These are phyloP conservation scores for barrel medic (Medicago truncatula) DNA, from an alignment of 306 rosid species.

Conservation along the genomic window MtrunA17r5.0-ANR NC_053042.1:32808001-32808500, in stretches of 20 bases:
- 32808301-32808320: not conserved
- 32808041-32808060: not conserved
- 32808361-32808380: not conserved
- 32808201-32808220: not conserved
- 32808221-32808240: not conserved
- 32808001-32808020: not conserved
- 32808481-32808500: not conserved
- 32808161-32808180: conserved; percentile 14
- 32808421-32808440: not conserved
- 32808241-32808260: not conserved
- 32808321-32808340: not conserved
- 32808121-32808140: not conserved
- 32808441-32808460: not conserved
- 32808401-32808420: not conserved
- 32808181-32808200: not conserved
- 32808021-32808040: conserved; percentile 16
- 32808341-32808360: not conserved
- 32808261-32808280: not conserved
- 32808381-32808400: not conserved
- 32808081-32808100: not conserved
- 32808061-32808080: conserved; percentile 4
- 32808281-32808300: not conserved
- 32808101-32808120: conserved; percentile 12
- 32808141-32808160: not conserved
- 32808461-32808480: not conserved